Evolutionary conservation across 2,329 filamentous ascomycete species (phyloP).

Genomic region (Penicillium sp.): DNA sequence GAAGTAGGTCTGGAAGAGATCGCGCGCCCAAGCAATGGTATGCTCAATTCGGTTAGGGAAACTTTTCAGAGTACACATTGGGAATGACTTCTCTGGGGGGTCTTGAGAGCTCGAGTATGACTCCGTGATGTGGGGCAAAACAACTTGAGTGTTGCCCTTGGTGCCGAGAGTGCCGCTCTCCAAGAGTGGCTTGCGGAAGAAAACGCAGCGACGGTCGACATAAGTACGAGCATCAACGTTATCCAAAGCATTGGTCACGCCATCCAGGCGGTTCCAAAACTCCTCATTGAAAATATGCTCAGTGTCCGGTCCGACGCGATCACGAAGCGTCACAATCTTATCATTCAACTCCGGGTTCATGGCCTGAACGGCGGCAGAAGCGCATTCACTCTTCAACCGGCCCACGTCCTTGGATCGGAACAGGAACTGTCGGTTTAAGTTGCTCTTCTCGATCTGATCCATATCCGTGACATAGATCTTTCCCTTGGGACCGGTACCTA

Average conservation of each 20-base stretch:
- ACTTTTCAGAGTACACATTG: slow-evolving; percentile 94
- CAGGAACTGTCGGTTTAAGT: slow-evolving; percentile 92
- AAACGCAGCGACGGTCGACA: slow-evolving; percentile 91
- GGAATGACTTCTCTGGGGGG: slow-evolving; percentile 96
- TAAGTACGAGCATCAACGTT: slow-evolving; percentile 97
- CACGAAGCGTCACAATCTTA: slow-evolving; percentile 78
- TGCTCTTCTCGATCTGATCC: slow-evolving; percentile 98
- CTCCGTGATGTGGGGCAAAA: slow-evolving; percentile 84
- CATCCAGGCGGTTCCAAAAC: slow-evolving; percentile 83
- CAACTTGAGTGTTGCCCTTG: slow-evolving; percentile 96
- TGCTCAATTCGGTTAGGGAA: slow-evolving; percentile 99
- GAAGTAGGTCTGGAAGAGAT: slow-evolving; percentile 90
- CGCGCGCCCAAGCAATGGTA: slow-evolving; percentile 95
- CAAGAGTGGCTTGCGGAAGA: slow-evolving; percentile 93
- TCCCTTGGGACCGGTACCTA: slow-evolving; percentile 80
- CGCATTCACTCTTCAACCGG: slow-evolving; percentile 92
- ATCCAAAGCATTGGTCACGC: slow-evolving; percentile 93
- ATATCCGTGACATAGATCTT: slow-evolving; percentile 93
- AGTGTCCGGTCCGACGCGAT: slow-evolving; percentile 85
- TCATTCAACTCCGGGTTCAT: slow-evolving; percentile 93
- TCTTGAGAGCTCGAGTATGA: slow-evolving; percentile 97
- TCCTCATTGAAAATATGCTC: slow-evolving; percentile 90
- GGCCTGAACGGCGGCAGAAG: slow-evolving; percentile 76
- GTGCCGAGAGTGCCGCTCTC: slow-evolving; percentile 98
- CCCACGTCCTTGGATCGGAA: slow-evolving; percentile 93